Base-by-base conservation (phyloP, 495 filamentous ascomycete genomes). In the Penicillium paxilli region DNA sequence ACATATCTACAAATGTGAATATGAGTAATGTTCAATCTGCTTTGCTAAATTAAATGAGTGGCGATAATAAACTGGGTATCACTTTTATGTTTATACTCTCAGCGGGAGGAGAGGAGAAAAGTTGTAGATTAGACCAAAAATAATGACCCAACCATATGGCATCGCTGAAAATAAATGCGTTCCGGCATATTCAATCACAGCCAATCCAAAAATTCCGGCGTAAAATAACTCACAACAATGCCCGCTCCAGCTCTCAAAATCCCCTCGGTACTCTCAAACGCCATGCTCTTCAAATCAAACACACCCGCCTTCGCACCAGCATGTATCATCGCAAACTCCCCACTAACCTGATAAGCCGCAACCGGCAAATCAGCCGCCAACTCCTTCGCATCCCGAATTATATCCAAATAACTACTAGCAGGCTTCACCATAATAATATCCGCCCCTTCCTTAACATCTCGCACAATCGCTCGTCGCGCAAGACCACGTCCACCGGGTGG, bases 371-470 rank as follows among this genome's bases (percentile, higher is more conserved):
- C 89, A 57, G 83, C 84, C 19, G 91, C 92, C 48, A 97, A 80
- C 44, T 97, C 90, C 76, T 94, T 96, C 24, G 94, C 95, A 70
- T 98, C 94, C 48, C 87, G 87, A 59, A 98, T 96, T 62, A 98
- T 94, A 68, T 98, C 95, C 21, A 98, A 78, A 65, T 96, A 98
- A 63, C 91, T 90, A 52, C 86, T 86, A 9, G 94, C 92, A 2
- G 94, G 94, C 74, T 98, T 98, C 37, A 98, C 94, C 95, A 98
- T 97, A 63, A 98, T 96, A 57, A 96, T 91, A 67, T 98, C 94
- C 14, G 94, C 94, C 20, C 94, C 94, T 70, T 98, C 94, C 52
- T 78, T 79, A 42, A 98, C 91, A 65, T 98, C 94, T 54, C 95
- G 82, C 33, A 83, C 72, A 52, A 98, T 98, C 14, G 95, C 95